Conservation (phyloP, 768 basidiomycete genomes). For the Tubosaeta brunneosetosa region DNA sequence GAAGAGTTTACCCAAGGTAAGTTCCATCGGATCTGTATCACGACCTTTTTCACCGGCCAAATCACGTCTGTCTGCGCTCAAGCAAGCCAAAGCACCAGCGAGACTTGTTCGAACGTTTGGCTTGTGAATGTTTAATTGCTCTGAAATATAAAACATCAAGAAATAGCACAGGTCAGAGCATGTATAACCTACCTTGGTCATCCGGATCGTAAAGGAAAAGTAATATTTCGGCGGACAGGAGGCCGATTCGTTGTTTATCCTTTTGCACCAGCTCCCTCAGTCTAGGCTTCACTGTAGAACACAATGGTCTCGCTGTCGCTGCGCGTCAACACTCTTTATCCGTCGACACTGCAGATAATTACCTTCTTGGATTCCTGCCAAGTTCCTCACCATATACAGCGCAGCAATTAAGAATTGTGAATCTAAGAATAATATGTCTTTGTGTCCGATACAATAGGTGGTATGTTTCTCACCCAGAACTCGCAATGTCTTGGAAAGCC, state of each 20-base stretch:
- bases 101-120: constrained; percentile 14
- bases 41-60: background rate
- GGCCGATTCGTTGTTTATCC: background rate
- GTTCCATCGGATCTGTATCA: background rate
- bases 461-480: too few species aligned
- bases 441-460: too few species aligned
- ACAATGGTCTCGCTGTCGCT: background rate
- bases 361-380: constrained; percentile 19
- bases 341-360: background rate
- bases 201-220: constrained; percentile 8
- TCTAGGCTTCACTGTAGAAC: too few species aligned
- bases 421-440: constrained; percentile 4
- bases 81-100: constrained; percentile 10
- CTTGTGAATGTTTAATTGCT: constrained; percentile 5
- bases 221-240: constrained; percentile 18
- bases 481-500: too few species aligned
- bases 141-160: background rate
- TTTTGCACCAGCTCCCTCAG: too few species aligned
- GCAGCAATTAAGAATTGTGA: constrained; percentile 10
- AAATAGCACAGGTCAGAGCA: background rate
- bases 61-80: background rate
- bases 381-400: constrained; percentile 13
- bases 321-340: too few species aligned
- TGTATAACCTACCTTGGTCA: constrained; percentile 1
- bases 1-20: constrained; percentile 9